phyloP scores from a whole-genome alignment of 2,329 filamentous ascomycete species.

The Lecanosticta acicola region DNA sequence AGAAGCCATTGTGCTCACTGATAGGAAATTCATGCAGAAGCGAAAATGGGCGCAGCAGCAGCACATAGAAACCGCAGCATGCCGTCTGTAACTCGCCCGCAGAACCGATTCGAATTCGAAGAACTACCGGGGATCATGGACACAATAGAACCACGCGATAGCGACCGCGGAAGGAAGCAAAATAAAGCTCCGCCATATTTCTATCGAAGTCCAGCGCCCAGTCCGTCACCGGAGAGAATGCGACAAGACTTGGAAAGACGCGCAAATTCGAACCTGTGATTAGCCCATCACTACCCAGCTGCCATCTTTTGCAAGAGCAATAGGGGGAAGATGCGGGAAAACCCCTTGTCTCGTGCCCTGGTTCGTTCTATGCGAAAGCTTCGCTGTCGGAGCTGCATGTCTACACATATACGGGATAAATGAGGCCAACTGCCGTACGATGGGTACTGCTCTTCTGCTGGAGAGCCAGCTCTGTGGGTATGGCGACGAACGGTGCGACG shows the following conservation, averaged over 20 bases:
- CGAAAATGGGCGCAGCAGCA: too few species aligned
- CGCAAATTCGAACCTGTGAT: neutral
- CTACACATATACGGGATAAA: neutral
- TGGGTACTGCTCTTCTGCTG: neutral
- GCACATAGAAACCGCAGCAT: too few species aligned
- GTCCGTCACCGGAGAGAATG: slow-evolving; percentile 8
- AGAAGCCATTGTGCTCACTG: too few species aligned
- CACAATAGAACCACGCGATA: slow-evolving; percentile 1
- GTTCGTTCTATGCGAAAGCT: neutral
- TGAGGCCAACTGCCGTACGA: neutral
- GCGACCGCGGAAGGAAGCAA: neutral
- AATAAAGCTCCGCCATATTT: neutral
- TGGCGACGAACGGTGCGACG: neutral
- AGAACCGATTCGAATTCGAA: too few species aligned
- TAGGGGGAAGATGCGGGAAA: neutral
- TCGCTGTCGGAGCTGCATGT: neutral
- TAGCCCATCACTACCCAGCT: too few species aligned
- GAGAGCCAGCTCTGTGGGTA: neutral
- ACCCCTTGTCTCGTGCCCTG: neutral
- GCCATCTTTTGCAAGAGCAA: neutral
- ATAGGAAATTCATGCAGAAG: too few species aligned
- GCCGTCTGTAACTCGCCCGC: too few species aligned
- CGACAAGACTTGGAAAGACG: neutral
- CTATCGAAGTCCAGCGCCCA: slow-evolving; percentile 12
- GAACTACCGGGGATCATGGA: neutral